Percentiles rank a stretch among this genome's conserved stretches.
Conservation (phyloP, 208 protist genomes). For the Vickermania spadyakhi region DNA sequence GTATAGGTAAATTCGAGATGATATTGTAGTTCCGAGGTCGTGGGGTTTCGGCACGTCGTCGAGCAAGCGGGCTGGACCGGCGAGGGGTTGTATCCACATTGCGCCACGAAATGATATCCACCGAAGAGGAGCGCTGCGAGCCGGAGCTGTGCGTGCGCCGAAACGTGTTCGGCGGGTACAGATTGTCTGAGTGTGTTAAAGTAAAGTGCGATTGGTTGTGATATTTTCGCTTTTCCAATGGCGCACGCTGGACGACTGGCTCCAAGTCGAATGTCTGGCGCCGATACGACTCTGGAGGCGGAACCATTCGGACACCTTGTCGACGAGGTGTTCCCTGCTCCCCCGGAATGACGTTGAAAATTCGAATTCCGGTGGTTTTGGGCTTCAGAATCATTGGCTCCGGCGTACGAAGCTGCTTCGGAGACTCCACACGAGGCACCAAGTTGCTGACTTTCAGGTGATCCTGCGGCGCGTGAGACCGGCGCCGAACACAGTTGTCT, state of each 20-base stretch:
- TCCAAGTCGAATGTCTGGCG: too few species aligned
- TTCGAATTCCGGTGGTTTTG: conserved; percentile 25
- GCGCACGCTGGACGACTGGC: too few species aligned
- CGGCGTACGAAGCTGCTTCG: conserved; percentile 23
- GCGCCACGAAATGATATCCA: not conserved
- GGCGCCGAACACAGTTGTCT: too few species aligned
- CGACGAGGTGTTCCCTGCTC: conserved; percentile 2
- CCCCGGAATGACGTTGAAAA: conserved; percentile 13
- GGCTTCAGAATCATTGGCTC: conserved; percentile 41
- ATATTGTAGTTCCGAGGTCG: not conserved
- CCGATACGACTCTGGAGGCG: conserved; percentile 43
- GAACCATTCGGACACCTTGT: conserved; percentile 50
- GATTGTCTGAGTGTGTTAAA: not conserved
- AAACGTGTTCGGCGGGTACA: not conserved
- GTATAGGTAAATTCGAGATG: not conserved
- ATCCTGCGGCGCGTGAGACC: conserved; percentile 6
- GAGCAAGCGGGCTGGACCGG: not conserved
- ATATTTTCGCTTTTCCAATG: too few species aligned
- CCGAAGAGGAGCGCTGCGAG: not conserved
- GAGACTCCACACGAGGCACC: conserved; percentile 29
- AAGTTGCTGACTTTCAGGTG: conserved; percentile 45
- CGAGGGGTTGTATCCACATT: not conserved
- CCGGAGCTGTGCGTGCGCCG: not conserved
- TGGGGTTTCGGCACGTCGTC: not conserved
- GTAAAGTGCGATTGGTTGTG: not conserved